Conservation (phyloP, 441 rosid species). For the Euphorbia celastroides region DNA sequence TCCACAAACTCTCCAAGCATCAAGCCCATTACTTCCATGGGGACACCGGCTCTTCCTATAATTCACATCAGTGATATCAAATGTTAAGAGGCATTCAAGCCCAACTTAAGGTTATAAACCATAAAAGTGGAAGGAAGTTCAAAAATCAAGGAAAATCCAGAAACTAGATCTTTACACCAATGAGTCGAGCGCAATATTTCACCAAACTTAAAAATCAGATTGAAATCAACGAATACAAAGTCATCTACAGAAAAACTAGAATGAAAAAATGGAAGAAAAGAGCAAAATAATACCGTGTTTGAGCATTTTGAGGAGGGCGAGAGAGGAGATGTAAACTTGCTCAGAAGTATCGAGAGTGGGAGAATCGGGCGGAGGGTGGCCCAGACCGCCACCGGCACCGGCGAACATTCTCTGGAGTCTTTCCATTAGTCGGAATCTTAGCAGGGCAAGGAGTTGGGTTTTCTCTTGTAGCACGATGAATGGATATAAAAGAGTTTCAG, state of each 20-base stretch:
- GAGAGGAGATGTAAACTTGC: constrained; percentile 86
- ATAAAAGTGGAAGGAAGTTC: no score
- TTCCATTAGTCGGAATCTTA: no score
- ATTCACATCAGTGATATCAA: no score
- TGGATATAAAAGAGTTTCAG: no score
- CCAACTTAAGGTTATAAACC: no score
- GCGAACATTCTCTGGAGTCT: constrained; percentile 81
- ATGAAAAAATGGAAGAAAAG: background rate
- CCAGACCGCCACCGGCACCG: constrained; percentile 73
- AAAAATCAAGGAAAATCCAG: no score
- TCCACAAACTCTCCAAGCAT: constrained; percentile 99
- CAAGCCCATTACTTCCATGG: constrained; percentile 99
- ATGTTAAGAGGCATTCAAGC: no score
- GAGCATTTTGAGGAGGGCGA: constrained; percentile 86
- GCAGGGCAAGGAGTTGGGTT: no score
- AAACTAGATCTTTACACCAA: no score
- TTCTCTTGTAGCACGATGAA: no score
- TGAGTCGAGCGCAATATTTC: background rate
- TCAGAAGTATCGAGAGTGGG: constrained; percentile 80
- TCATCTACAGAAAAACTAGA: background rate
- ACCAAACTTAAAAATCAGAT: background rate
- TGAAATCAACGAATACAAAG: background rate
- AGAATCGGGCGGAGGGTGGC: constrained; percentile 80
- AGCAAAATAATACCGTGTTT: constrained; percentile 48
- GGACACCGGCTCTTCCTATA: constrained; percentile 96